Evolutionary conservation across 805 yeast species (phyloP).

Genomic region (Naumovozyma dairenensis): DNA sequence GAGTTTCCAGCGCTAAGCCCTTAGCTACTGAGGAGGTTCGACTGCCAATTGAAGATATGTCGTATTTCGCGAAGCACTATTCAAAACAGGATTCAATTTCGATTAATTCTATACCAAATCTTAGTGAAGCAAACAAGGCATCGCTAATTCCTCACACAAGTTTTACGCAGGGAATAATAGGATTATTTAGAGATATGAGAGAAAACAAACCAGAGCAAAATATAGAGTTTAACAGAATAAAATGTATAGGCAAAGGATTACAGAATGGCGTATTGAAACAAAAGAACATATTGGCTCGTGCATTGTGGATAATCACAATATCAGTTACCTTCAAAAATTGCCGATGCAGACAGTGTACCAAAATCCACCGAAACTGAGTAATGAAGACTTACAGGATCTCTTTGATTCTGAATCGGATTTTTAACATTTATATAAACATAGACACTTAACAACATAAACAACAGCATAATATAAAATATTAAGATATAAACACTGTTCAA

Average conservation of each 20-base stretch:
- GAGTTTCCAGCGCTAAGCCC: too few species aligned
- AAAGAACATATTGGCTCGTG: neutral
- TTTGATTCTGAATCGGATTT: constrained; percentile 23
- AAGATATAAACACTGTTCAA: too few species aligned
- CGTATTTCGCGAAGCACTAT: constrained; percentile 17
- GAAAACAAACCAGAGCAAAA: constrained; percentile 9
- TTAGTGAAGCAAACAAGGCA: constrained; percentile 1
- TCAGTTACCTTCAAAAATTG: neutral
- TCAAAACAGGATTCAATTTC: constrained; percentile 14
- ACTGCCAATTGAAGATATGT: constrained; percentile 14
- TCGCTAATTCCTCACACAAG: constrained; percentile 13
- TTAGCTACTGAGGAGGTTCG: constrained; percentile 11
- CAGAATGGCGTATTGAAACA: constrained; percentile 6
- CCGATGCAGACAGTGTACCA: neutral
- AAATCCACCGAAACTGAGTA: constrained; percentile 1
- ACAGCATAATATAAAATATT: too few species aligned
- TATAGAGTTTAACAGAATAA: constrained; percentile 22
- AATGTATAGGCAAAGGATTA: constrained; percentile 19
- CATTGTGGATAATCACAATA: constrained; percentile 1
- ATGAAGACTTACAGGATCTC: constrained; percentile 14
- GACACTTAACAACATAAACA: too few species aligned
- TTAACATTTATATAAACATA: constrained; percentile 2
- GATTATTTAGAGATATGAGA: constrained; percentile 10
- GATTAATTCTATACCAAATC: constrained; percentile 19
- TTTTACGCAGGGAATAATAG: constrained; percentile 7